phyloP scores from a whole-genome alignment of 2,329 filamentous ascomycete genomes.

The Tolypocladium album region DNA sequence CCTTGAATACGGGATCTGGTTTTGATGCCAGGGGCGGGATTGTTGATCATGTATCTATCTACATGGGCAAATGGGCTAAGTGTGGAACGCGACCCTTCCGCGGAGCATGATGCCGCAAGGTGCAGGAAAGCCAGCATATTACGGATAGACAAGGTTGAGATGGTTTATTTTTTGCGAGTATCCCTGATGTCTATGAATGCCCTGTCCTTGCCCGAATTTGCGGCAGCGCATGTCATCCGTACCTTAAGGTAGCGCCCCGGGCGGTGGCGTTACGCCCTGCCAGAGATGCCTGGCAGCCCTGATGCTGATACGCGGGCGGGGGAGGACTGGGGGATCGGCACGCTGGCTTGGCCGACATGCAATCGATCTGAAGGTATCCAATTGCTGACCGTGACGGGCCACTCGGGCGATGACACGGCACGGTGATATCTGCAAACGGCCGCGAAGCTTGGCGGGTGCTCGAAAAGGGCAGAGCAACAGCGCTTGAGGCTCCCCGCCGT shows the following conservation, averaged over 20 bases:
- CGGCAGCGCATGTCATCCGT: too few species aligned
- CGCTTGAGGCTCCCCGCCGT: too few species aligned
- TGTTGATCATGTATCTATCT: not conserved
- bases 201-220: not conserved
- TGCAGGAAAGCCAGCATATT: not conserved
- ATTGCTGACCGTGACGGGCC: not conserved
- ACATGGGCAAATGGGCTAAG: too few species aligned
- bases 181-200: not conserved
- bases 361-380: not conserved
- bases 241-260: too few species aligned
- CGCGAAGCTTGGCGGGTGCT: too few species aligned
- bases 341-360: too few species aligned
- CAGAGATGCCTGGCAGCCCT: not conserved
- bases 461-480: too few species aligned
- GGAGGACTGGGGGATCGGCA: not conserved
- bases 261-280: too few species aligned
- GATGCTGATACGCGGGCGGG: too few species aligned
- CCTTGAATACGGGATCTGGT: not conserved
- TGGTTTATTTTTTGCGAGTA: accelerated
- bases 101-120: not conserved
- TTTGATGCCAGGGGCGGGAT: not conserved
- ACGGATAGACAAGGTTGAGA: too few species aligned
- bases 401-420: too few species aligned
- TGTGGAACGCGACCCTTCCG: not conserved
- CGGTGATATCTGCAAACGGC: too few species aligned